Evolutionary conservation across 805 yeast genomes (phyloP).

Genomic region (Candida nitratophila): DNA sequence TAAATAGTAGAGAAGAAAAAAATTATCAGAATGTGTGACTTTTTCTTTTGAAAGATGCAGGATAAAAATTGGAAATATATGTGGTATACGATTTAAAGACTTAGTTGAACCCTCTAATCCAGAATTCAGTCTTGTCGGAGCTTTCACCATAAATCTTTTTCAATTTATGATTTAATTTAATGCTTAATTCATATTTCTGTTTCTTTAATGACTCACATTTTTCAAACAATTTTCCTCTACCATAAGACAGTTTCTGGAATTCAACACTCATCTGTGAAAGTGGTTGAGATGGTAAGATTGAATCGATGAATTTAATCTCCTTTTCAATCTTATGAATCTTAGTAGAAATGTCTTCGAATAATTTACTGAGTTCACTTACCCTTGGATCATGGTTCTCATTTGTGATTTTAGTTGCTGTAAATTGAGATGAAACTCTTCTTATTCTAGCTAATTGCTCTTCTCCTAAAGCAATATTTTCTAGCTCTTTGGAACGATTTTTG

Average conservation of each 20-base stretch:
- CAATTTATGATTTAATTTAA: slow-evolving; percentile 19
- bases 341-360: slow-evolving; percentile 11
- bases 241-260: slow-evolving; percentile 21
- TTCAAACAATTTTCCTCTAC: slow-evolving; percentile 20
- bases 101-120: slow-evolving; percentile 46
- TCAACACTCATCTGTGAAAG: slow-evolving; percentile 13
- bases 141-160: slow-evolving; percentile 22
- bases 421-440: slow-evolving; percentile 18
- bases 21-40: no score
- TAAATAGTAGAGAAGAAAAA: no score
- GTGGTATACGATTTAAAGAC: no score
- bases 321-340: slow-evolving; percentile 21
- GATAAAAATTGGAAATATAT: no score
- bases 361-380: slow-evolving; percentile 11
- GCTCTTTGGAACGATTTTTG: slow-evolving; percentile 12
- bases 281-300: slow-evolving; percentile 16
- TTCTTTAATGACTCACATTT: slow-evolving; percentile 20
- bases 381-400: slow-evolving; percentile 8
- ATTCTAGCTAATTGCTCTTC: slow-evolving; percentile 11
- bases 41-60: no score
- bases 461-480: slow-evolving; percentile 7
- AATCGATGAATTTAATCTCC: slow-evolving; percentile 23
- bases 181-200: slow-evolving; percentile 23
- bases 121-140: slow-evolving; percentile 42
- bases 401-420: slow-evolving; percentile 15